phyloP scores from a whole-genome alignment of 768 basidiomycete genomes.

The Hemileccinum impolitum region DNA sequence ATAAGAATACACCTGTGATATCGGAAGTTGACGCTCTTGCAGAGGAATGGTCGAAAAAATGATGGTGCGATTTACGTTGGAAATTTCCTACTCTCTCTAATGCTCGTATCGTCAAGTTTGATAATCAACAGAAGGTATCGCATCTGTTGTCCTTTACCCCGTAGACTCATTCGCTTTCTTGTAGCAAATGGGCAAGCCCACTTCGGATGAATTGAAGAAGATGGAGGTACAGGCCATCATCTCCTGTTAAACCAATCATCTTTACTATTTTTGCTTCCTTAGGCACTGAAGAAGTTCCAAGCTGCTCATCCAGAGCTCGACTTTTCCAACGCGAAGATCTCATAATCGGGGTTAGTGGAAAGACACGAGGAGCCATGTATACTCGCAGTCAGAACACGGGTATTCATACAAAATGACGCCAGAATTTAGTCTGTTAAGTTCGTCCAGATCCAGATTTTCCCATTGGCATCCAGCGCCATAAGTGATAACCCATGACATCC shows the following conservation, averaged over 20 bases:
- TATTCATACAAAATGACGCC: not conserved
- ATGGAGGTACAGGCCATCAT: slow-evolving; percentile 57
- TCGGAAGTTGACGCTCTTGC: slow-evolving; percentile 10
- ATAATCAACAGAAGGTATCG: slow-evolving; percentile 42
- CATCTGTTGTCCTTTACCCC: not conserved
- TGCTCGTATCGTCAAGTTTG: slow-evolving; percentile 32
- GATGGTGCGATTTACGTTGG: slow-evolving; percentile 69
- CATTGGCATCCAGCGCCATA: slow-evolving; percentile 17
- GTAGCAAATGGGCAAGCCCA: slow-evolving; percentile 94
- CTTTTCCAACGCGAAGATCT: slow-evolving; percentile 88
- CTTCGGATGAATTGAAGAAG: slow-evolving; percentile 92
- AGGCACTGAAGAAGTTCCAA: slow-evolving; percentile 90
- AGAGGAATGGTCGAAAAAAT: slow-evolving; percentile 99
- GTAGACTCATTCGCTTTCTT: slow-evolving; percentile 1
- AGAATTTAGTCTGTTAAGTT: slow-evolving; percentile 13
- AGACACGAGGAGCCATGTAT: not conserved
- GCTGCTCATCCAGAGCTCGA: slow-evolving; percentile 90
- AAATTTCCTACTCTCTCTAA: slow-evolving; percentile 8
- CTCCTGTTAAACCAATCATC: not conserved
- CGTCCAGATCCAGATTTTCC: slow-evolving; percentile 27
- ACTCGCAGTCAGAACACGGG: not conserved
- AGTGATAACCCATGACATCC: slow-evolving; percentile 38
- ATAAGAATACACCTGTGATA: slow-evolving; percentile 1
- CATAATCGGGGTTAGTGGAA: slow-evolving; percentile 35
- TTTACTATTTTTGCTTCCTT: slow-evolving; percentile 1